Evolutionary conservation across 768 basidiomycete species (phyloP).

Genomic region (Gymnopilus junonius): DNA sequence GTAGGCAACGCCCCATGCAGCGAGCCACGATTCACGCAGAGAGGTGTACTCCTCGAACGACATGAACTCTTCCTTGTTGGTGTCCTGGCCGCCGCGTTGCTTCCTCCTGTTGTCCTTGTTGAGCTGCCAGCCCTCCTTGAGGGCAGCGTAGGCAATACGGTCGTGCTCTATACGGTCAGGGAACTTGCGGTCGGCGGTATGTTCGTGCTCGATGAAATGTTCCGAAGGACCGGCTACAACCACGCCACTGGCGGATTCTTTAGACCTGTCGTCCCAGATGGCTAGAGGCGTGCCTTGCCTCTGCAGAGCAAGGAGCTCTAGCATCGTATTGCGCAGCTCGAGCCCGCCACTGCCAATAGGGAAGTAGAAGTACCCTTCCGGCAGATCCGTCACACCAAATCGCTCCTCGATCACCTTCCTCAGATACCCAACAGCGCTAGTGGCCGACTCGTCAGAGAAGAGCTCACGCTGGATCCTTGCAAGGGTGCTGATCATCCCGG

Average conservation of each 20-base stretch:
- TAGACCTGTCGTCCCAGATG: neutral
- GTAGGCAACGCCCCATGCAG: constrained; percentile 30
- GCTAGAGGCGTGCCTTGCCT: constrained; percentile 17
- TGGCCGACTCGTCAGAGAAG: constrained; percentile 25
- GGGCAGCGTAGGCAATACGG: constrained; percentile 20
- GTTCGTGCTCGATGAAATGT: constrained; percentile 20
- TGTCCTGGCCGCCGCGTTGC: neutral
- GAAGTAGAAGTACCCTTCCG: constrained; percentile 46
- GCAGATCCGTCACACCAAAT: constrained; percentile 38
- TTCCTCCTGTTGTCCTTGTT: constrained; percentile 7
- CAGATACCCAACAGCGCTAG: constrained; percentile 27
- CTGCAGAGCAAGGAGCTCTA: constrained; percentile 38
- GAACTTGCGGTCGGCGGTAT: constrained; percentile 23
- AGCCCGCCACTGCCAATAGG: constrained; percentile 42
- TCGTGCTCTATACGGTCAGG: constrained; percentile 28
- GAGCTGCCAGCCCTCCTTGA: constrained; percentile 30
- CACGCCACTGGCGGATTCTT: constrained; percentile 1
- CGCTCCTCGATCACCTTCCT: constrained; percentile 35
- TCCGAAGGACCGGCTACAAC: neutral
- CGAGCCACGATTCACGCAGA: constrained; percentile 26
- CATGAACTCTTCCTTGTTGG: constrained; percentile 24
- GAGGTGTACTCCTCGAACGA: constrained; percentile 32
- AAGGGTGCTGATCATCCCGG: constrained; percentile 36
- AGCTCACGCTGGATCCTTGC: constrained; percentile 38
- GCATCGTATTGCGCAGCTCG: constrained; percentile 42